Base-by-base conservation (phyloP, 164 flowering plant species). In the Litsea cubeba region DNA sequence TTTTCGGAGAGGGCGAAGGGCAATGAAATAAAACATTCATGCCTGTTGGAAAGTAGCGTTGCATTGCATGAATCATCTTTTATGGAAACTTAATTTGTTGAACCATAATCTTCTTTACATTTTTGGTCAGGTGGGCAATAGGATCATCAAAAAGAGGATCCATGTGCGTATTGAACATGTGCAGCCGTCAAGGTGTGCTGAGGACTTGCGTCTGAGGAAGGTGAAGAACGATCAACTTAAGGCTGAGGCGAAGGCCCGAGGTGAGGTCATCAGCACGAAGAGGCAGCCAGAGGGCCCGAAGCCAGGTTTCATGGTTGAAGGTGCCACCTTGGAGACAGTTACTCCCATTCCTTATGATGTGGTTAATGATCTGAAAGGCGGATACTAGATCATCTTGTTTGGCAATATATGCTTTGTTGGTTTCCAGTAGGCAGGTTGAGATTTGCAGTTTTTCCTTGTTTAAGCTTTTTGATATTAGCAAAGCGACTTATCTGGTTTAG, bases 261-360 rank as follows among this genome's bases (percentile, higher is more conserved):
- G 83, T 2, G 80, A 80, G 76, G 75, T 72, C 63, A 79, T 83
- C 71, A 74, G 78, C 77, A 79, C 82, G 1, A 82, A 79, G 72
- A 77, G 76, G 62, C 81, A 80, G 79, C 82, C 81, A 4, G 64
- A 77, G 64, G 84, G 84, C 12, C 82, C 82, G 0, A 82, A 80
- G 65, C 82, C 82, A 4, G 82, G 82, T n/a, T 80, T 77, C 65
- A 77, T 76, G 82, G 82, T 80, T 35, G 85, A 82, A 67, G 83
- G 81, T 58, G 78, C 85, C 28, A 82, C 82, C 46, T 51, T 82
- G 11, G 81, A 80, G 35, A 80, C 83, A 1, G 82, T 82, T 5
- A 82, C 82, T 49, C 85, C 84, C 12, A 82, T 79, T 46, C 84
- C 79, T 1, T 81, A 79, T 35, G 79, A 79, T 79, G 82, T 76